Conservation (phyloP, 1,139 yeast species). For the Pneumocystis oryctolagi region DNA sequence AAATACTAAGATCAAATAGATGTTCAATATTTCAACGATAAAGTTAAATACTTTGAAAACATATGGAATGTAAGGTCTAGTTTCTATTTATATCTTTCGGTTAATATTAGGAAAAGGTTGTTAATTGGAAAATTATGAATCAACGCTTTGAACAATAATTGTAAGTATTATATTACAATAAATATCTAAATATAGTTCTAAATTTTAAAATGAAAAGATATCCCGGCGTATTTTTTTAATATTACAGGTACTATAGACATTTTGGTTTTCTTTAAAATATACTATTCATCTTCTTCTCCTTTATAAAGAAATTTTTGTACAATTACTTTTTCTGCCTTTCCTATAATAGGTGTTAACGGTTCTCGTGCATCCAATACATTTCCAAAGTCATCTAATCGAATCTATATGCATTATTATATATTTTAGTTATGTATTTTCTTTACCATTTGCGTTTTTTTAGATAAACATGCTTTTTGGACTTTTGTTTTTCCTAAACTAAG, state of each 20-base stretch:
- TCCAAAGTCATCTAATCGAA: conserved; percentile 8
- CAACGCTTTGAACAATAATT: background rate
- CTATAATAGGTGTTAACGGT: conserved; percentile 10
- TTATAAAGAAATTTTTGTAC: conserved; percentile 9
- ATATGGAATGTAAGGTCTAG: conserved; percentile 64
- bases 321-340: conserved; percentile 7
- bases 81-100: background rate
- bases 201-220: background rate
- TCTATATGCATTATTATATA: background rate
- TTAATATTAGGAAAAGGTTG: background rate
- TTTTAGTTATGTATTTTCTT: background rate
- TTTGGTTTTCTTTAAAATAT: background rate
- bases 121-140: background rate
- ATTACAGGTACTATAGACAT: background rate
- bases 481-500: conserved; percentile 1
- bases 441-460: background rate
- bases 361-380: conserved; percentile 5
- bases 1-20: conserved; percentile 19
- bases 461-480: conserved; percentile 5
- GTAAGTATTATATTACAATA: background rate
- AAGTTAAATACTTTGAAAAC: conserved; percentile 88
- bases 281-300: conserved; percentile 11
- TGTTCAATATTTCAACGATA: conserved; percentile 87
- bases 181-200: background rate
- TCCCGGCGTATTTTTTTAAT: background rate